Evolutionary conservation across 2,329 filamentous ascomycete genomes (phyloP), one percentile per base, ranked within the genome.

Genomic region (Ceratocystis variospora): DNA sequence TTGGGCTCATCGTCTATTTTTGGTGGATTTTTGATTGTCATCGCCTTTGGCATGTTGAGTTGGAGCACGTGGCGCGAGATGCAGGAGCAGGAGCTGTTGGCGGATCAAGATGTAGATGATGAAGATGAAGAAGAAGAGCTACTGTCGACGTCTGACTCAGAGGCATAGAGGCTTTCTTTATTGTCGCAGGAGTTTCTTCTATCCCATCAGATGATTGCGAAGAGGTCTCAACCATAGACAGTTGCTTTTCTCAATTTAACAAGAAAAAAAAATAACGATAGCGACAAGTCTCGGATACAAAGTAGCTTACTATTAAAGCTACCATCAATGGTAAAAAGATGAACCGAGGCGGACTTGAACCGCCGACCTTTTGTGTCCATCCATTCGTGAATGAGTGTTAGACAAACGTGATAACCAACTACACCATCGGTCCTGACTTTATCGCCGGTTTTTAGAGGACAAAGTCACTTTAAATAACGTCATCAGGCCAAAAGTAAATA

Each of bases 31-130:
- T 79, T 97, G 71, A 99, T 99, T 72, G 88, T 96, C 67, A 80
- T 84, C 1, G 94, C 94, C 0, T 99, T 99, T 74, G 75, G 86
- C n/a, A 80, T 96, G 72, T 76, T 99, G 57, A 91, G 86, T 72
- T 96, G 87, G 85, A 94, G 90, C 70, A 96, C 93, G 0, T 99
- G 93, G 77, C 83, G 87, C 63, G 94, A 99, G 78, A 93, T 97
- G 87, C 83, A 86, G 59, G 90, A 96, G 75, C 90, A 96, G 70
- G 83, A 86, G 71, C 80, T 81, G 69, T 86, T 85, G 72, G 85
- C 80, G 71, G 79, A 80, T 65, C 72, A 76, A 15, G 78, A 79
- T 61, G 79, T 78, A 57, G 78, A 80, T 48, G 78, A 81, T 25
- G 63, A 65, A 25, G 50, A 65, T 1, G 67, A 68, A 22, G 62